These are phyloP conservation scores for Hypoxylon cercidicola DNA, from an alignment of 495 filamentous ascomycete species.

Conservation along the genomic window DNA sequence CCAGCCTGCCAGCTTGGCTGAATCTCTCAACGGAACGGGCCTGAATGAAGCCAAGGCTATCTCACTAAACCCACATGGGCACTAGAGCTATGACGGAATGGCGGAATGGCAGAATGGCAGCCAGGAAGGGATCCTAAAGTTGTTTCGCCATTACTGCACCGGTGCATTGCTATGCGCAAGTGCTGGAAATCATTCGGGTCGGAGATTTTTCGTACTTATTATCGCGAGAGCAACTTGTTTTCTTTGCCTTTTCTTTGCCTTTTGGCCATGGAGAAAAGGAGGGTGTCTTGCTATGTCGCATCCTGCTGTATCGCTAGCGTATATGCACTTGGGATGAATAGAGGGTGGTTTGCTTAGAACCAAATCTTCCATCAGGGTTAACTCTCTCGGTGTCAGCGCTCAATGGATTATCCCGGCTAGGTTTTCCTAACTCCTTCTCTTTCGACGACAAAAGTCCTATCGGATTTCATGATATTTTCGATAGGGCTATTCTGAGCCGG, in stretches of 20 bases:
- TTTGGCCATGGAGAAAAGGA: neutral
- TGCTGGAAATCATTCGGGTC: conserved; percentile 16
- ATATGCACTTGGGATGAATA: conserved; percentile 2
- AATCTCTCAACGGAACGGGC: conserved; percentile 33
- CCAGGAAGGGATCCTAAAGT: conserved; percentile 7
- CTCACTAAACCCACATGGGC: conserved; percentile 29
- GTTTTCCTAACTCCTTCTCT: conserved; percentile 6
- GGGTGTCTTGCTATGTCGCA: conserved; percentile 1
- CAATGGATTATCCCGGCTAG: conserved; percentile 3
- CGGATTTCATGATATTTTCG: conserved; percentile 13
- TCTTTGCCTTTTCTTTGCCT: neutral
- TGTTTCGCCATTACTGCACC: conserved; percentile 7
- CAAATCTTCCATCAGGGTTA: neutral
- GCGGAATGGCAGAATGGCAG: conserved; percentile 24
- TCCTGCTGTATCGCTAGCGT: neutral
- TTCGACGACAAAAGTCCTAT: conserved; percentile 6
- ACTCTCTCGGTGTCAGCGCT: too few relatives aligned
- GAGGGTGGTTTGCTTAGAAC: neutral
- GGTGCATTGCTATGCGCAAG: conserved; percentile 8
- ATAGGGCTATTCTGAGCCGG: conserved; percentile 1
- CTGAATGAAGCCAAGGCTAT: conserved; percentile 30
- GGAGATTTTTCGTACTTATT: conserved; percentile 22
- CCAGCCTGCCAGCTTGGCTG: conserved; percentile 7
- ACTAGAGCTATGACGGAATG: too few relatives aligned
- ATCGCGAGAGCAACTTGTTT: conserved; percentile 3